Conservation (phyloP, 1,139 yeast genomes). For the Blastobotrys raffinosifermentans region DNA sequence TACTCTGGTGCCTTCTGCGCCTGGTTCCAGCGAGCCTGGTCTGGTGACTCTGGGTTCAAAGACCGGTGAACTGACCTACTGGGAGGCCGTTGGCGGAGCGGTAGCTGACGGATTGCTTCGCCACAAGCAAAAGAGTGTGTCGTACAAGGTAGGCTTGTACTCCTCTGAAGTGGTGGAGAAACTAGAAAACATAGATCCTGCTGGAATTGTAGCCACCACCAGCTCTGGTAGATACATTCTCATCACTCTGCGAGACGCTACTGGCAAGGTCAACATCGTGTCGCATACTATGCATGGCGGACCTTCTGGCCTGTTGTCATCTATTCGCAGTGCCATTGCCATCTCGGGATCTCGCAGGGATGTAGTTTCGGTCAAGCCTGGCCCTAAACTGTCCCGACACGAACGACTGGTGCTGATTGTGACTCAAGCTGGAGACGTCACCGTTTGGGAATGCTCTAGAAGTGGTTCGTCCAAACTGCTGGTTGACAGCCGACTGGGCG, state of each 20-base stretch:
- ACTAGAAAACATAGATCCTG: conserved; percentile 64
- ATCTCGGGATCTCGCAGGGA: conserved; percentile 37
- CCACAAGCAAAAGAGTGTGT: conserved; percentile 38
- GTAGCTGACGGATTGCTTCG: conserved; percentile 58
- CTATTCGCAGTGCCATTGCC: conserved; percentile 27
- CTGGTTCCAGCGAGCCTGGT: conserved; percentile 64
- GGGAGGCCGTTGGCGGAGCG: conserved; percentile 64
- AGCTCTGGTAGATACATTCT: conserved; percentile 62
- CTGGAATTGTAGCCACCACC: conserved; percentile 68
- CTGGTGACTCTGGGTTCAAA: conserved; percentile 52
- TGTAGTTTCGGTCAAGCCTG: conserved; percentile 56
- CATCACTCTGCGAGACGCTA: conserved; percentile 58
- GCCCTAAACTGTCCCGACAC: conserved; percentile 50
- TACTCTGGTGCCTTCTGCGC: conserved; percentile 58
- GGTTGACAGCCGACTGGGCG: conserved; percentile 34
- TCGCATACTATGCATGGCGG: conserved; percentile 26
- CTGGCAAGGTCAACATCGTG: conserved; percentile 49
- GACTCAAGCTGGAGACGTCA: conserved; percentile 40
- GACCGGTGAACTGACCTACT: conserved; percentile 53
- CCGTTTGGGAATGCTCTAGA: conserved; percentile 44
- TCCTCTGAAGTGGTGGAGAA: conserved; percentile 41
- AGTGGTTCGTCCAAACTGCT: conserved; percentile 38
- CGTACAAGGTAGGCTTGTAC: conserved; percentile 35
- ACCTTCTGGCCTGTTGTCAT: conserved; percentile 29
- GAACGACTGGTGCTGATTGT: conserved; percentile 40